These are phyloP conservation scores for Dryas alaskensis DNA, from an alignment of 306 rosid species.

Conservation along the genomic window DNA sequence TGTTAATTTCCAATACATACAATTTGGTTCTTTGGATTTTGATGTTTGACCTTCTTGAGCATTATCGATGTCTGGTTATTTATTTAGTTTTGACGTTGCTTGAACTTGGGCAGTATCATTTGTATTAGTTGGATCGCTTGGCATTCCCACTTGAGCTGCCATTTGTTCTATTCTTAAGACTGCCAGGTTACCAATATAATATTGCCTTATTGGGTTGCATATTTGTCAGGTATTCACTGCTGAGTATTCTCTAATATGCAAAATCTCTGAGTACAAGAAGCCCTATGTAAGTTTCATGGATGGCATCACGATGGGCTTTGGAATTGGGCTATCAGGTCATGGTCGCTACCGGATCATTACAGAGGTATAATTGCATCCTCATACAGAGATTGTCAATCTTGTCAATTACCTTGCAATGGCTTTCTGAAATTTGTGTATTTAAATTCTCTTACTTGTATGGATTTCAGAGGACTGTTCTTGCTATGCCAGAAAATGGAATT, in stretches of 20 bases:
- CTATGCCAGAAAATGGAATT: conserved; percentile 99
- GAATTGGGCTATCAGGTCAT: conserved; percentile 94
- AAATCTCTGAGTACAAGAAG: conserved; percentile 81
- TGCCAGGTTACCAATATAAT: conserved; percentile 25
- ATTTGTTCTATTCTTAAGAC: conserved; percentile 20
- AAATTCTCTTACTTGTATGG: background rate
- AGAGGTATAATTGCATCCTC: conserved; percentile 54
- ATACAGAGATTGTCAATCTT: conserved; percentile 5
- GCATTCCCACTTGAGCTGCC: background rate
- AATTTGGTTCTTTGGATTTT: background rate
- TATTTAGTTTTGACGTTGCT: background rate
- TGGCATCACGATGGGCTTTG: conserved; percentile 97
- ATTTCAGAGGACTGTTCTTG: conserved; percentile 85
- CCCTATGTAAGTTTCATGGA: conserved; percentile 95
- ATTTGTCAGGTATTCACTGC: conserved; percentile 77
- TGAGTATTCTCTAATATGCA: conserved; percentile 92
- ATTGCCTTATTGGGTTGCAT: conserved; percentile 14
- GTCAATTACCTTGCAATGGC: conserved; percentile 2
- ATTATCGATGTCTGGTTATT: background rate
- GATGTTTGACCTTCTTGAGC: background rate
- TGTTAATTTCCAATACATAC: background rate
- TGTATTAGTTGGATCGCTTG: background rate
- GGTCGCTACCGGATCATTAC: conserved; percentile 88
- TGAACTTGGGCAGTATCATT: conserved; percentile 7
- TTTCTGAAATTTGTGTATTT: conserved; percentile 11